Evolutionary conservation across 1,139 yeast genomes (phyloP).

Genomic region (Komagataea norvegica): DNA sequence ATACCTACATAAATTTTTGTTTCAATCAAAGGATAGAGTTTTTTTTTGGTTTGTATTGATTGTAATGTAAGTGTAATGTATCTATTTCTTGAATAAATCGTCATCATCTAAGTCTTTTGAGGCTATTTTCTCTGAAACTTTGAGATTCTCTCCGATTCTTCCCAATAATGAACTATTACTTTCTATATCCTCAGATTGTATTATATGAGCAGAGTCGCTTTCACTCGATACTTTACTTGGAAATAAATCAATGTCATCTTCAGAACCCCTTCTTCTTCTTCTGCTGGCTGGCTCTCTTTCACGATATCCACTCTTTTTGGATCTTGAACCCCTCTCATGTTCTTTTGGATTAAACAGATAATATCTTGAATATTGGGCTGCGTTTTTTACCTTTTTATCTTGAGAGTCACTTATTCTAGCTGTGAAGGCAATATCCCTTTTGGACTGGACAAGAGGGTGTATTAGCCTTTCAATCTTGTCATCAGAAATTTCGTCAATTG

Average conservation of each 20-base stretch:
- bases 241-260: constrained; percentile 21
- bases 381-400: constrained; percentile 26
- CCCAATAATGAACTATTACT: constrained; percentile 1
- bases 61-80: neutral
- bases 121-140: constrained; percentile 2
- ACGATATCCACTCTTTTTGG: constrained; percentile 11
- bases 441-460: constrained; percentile 8
- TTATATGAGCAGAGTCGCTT: neutral
- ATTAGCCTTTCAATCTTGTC: constrained; percentile 6
- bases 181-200: neutral
- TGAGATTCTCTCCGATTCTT: constrained; percentile 2
- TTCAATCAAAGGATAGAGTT: constrained; percentile 4
- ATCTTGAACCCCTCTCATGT: constrained; percentile 8
- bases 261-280: constrained; percentile 6
- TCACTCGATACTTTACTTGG: constrained; percentile 15
- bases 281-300: constrained; percentile 18
- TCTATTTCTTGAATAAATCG: constrained; percentile 13
- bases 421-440: constrained; percentile 16
- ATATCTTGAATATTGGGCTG: constrained; percentile 24
- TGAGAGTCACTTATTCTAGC: constrained; percentile 18
- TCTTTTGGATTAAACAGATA: constrained; percentile 25
- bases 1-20: constrained; percentile 1
- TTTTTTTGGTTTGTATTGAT: neutral
- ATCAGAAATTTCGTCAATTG: constrained; percentile 10
- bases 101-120: constrained; percentile 12